Evolutionary conservation across 345 rosid species (phyloP), one percentile per base, ranked within the genome.

Genomic region (Angophora floribunda): DNA sequence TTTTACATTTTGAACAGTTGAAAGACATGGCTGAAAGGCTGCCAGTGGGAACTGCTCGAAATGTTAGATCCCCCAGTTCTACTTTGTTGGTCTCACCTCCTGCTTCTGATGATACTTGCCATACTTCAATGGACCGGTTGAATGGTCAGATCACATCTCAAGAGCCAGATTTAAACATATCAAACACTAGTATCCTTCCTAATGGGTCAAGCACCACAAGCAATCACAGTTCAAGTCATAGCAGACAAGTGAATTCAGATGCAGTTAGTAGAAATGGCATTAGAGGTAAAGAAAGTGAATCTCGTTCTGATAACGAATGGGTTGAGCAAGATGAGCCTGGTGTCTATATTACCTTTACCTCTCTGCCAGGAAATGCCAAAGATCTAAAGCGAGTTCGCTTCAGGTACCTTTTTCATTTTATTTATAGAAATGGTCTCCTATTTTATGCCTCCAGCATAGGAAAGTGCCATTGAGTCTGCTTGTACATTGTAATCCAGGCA

Each of bases 291-390:
- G 99, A 96, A 89, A 91, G 91, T 86, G 98, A 96, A 90, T 89
- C 91, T n/a, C 95, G 91, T 51, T 91, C 89, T 89, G 99, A 95
- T 45, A 91, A 89, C 89, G 99, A 98, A 89, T 95, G 99, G 98
- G 98, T 98, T 85, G 99, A 98, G 90, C 99, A 98, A 93, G 98
- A 96, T 88, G 99, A 98, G 91, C 98, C 97, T 55, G 99, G 99
- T 87, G 99, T 98, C 28, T 97, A 97, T 90, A 96, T 98, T 55
- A 98, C 99, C 86, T 96, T 98, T 67, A 96, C 96, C 85, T 95
- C 98, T 51, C 93, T 96, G 51, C 93, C 97, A 7, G 99, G 99
- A 52, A 99, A 98, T 87, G 94, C 89, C 86, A 97, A 96, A 91
- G 99, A 98, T 94, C 98, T 98, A 86, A 97, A 98, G 93, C 96